These are phyloP conservation scores for Capsicum baccatum DNA, from an alignment of 257 asterid species.

Conservation along the genomic window DNA sequence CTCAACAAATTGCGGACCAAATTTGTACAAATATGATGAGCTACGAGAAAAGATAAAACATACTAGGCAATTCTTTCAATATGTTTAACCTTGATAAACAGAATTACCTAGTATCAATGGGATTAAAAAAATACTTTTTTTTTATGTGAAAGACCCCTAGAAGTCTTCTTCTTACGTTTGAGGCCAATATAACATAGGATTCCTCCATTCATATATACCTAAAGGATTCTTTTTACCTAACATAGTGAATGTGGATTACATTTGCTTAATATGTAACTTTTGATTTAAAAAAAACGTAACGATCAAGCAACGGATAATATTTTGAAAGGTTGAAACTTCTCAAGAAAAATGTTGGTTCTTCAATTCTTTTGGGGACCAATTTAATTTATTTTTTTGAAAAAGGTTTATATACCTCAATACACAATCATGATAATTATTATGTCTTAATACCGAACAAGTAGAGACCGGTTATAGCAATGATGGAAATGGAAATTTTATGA, in stretches of 20 bases:
- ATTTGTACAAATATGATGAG: neutral
- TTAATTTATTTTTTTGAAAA: neutral
- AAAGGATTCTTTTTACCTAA: neutral
- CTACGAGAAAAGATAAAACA: too few relatives aligned
- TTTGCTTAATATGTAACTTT: neutral
- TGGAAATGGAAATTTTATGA: too few relatives aligned
- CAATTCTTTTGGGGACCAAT: neutral
- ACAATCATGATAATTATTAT: neutral
- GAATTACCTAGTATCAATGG: neutral
- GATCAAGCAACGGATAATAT: conserved; percentile 22
- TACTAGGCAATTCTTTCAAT: too few relatives aligned
- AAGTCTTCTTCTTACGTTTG: neutral
- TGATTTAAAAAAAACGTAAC: too few relatives aligned
- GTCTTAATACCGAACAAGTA: too few relatives aligned
- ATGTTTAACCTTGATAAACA: too few relatives aligned
- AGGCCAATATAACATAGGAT: conserved; percentile 6
- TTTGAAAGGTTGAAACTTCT: conserved; percentile 17
- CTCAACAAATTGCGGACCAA: neutral
- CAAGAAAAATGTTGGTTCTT: neutral
- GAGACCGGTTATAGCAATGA: too few relatives aligned
- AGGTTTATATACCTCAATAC: neutral
- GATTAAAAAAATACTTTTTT: neutral
- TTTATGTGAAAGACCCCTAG: neutral
- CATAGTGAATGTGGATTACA: neutral
- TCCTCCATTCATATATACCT: neutral